Conservation (phyloP, 192 early-diverging fungal species). For the Rhizophagus sp. region DNA sequence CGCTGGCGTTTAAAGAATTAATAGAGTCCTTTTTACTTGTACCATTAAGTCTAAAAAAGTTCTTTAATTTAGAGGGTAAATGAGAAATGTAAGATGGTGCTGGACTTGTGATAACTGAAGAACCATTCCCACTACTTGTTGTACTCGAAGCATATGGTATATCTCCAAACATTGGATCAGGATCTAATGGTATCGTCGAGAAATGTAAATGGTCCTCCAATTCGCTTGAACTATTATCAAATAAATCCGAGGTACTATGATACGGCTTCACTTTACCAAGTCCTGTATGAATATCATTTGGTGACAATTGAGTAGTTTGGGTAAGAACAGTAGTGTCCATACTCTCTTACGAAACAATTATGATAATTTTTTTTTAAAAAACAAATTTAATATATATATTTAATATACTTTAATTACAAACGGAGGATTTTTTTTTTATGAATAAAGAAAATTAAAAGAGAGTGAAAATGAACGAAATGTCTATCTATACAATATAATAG, state of each 20-base stretch:
- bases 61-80: slow-evolving; percentile 46
- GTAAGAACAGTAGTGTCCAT: slow-evolving; percentile 14
- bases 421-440: too few species aligned
- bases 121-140: not conserved
- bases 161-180: slow-evolving; percentile 24
- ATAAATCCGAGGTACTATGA: slow-evolving; percentile 8
- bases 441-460: too few species aligned
- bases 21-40: slow-evolving; percentile 14
- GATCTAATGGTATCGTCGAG: slow-evolving; percentile 7
- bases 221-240: not conserved
- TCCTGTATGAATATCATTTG: not conserved
- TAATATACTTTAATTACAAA: too few species aligned
- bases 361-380: not conserved
- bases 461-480: too few species aligned
- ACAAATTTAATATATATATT: not conserved
- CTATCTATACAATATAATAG: too few species aligned
- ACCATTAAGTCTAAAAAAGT: slow-evolving; percentile 40
- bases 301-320: not conserved
- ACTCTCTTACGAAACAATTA: not conserved
- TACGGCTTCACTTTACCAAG: slow-evolving; percentile 9
- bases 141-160: not conserved
- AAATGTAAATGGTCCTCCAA: not conserved
- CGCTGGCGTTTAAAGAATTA: slow-evolving; percentile 2
- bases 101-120: slow-evolving; percentile 38
- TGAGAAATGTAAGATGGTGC: slow-evolving; percentile 41